Evolutionary conservation across 192 early-diverging fungal species (phyloP).

Genomic region (Funneliformis geosporum): DNA sequence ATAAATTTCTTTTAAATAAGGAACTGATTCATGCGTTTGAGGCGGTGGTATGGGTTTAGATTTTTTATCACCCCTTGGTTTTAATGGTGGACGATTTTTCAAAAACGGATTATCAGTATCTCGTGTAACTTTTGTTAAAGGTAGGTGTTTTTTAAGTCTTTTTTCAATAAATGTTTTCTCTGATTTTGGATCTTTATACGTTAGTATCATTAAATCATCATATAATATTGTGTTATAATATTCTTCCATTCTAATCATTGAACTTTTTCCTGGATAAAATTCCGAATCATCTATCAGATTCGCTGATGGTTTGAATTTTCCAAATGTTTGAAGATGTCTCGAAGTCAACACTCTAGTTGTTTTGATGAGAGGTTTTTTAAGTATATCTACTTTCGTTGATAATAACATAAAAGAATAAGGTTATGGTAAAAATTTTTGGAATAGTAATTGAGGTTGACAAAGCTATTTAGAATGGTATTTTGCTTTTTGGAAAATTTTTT

Average conservation of each 20-base stretch:
- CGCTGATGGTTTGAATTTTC: not conserved
- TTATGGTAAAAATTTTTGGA: not conserved
- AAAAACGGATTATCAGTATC: slow-evolving; percentile 14
- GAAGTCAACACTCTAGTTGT: not conserved
- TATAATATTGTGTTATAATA: slow-evolving; percentile 50
- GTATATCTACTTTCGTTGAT: not conserved
- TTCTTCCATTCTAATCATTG: slow-evolving; percentile 47
- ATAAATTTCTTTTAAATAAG: slow-evolving; percentile 70
- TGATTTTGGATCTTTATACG: slow-evolving; percentile 49
- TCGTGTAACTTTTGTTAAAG: not conserved
- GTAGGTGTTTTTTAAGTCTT: slow-evolving; percentile 17
- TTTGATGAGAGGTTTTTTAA: not conserved
- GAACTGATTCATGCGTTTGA: slow-evolving; percentile 63
- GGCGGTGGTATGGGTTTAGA: slow-evolving; percentile 58
- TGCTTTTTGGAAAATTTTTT: too few species aligned
- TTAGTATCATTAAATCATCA: slow-evolving; percentile 58
- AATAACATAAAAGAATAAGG: not conserved
- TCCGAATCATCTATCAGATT: not conserved
- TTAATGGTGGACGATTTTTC: not conserved
- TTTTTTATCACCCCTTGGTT: slow-evolving; percentile 43
- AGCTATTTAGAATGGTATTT: too few species aligned
- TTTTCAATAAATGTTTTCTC: slow-evolving; percentile 37
- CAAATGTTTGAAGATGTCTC: not conserved
- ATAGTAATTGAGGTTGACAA: too few species aligned
- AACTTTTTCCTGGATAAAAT: slow-evolving; percentile 27